Base-by-base conservation (phyloP, 495 filamentous ascomycete genomes). In the Lasiosphaeria miniovina region DNA sequence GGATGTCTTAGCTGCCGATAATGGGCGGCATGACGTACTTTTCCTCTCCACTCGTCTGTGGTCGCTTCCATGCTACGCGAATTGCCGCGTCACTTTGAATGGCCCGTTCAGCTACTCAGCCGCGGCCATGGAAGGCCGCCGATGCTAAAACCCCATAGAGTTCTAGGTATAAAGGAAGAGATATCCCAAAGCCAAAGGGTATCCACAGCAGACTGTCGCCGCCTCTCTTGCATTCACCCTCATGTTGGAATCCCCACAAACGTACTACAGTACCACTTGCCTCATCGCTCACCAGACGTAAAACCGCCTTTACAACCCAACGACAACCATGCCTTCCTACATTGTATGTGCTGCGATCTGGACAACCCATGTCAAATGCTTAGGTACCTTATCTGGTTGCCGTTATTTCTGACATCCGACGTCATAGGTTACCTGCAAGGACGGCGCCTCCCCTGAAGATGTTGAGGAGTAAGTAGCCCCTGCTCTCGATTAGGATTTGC, bases 371-470 rank as follows among this genome's bases (percentile, higher is more conserved):
- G 24, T 2, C 24, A 24, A 24, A 24, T 24, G 24, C 24, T 24
- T 24, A 24, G 24, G 24, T 24, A 24, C 24, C 24, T 2, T 24
- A 24, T 24, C 24, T 24, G 24, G 24, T 24, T 24, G 24, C 24
- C 14, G 40, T 7, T 2, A 4, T 40, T 17, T n/a, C 63, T 62
- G 45, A 60, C 58, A 53, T 49, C 33, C 15, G 24, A 55, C 61
- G 31, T 54, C 36, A 36, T 62, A 96, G 92, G 83, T 96, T 58
- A 93, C 91, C 61, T 77, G 89, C 65, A 95, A 93, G 75, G 73
- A 84, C 1, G 79, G 81, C 54, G 82, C 85, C 54, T 78, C 80
- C 54, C 59, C 73, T 8, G 81, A 81, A 36, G 77, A 93, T 63
- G 74, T 95, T 41, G 75, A 85, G 31, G 84, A 83, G 85, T 91